These are phyloP conservation scores for Cryptococcus sp. DNA, from an alignment of 1,284 basidiomycete species.

Conservation along the genomic window DNA sequence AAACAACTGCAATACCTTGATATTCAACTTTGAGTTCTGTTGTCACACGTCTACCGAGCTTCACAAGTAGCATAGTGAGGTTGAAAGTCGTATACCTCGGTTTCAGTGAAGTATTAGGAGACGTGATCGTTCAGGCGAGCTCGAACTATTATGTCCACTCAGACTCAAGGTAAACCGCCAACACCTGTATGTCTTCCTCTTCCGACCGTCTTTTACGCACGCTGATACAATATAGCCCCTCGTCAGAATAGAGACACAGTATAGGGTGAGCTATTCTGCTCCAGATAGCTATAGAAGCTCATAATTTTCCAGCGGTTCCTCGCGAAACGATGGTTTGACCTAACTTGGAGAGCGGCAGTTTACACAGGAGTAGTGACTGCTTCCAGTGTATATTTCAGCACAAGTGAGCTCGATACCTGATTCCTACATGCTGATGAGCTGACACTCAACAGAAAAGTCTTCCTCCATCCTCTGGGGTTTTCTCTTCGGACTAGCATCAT, in stretches of 20 bases:
- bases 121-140: no score
- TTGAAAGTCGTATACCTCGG: no score
- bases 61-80: no score
- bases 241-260: conserved; percentile 30
- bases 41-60: no score
- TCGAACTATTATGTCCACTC: neutral
- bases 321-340: conserved; percentile 23
- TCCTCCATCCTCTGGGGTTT: neutral
- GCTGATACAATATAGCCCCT: conserved; percentile 8
- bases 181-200: neutral
- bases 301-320: conserved; percentile 23
- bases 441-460: neutral
- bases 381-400: conserved; percentile 11
- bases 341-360: conserved; percentile 12
- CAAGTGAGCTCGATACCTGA: conserved; percentile 7
- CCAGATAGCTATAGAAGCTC: neutral
- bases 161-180: neutral
- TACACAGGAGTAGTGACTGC: conserved; percentile 14
- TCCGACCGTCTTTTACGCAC: neutral
- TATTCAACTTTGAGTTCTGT: no score
- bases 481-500: conserved; percentile 4
- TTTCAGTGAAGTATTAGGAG: no score
- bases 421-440: no score
- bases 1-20: no score
- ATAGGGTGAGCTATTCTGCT: conserved; percentile 18